phyloP scores from a whole-genome alignment of 805 yeast genomes.

The Candida montana region DNA sequence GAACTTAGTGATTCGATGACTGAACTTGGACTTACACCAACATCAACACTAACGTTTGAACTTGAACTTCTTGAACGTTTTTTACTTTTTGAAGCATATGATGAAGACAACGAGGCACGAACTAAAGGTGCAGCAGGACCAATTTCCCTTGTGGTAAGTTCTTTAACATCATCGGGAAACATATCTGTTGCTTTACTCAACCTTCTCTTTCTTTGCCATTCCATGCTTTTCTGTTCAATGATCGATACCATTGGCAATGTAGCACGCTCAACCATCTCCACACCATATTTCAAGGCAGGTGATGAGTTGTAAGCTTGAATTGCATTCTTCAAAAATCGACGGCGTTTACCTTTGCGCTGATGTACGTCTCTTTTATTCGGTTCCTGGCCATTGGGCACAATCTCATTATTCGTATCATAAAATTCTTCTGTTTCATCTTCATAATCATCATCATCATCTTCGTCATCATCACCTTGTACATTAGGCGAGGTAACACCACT shows the following conservation, averaged over 20 bases:
- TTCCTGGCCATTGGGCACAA: constrained; percentile 1
- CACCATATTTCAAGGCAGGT: constrained; percentile 50
- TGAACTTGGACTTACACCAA: constrained; percentile 5
- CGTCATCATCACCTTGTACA: background rate
- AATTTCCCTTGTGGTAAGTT: constrained; percentile 7
- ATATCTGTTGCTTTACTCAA: constrained; percentile 22
- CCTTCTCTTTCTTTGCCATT: constrained; percentile 36
- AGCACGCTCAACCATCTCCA: constrained; percentile 52
- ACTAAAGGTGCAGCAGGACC: constrained; percentile 7
- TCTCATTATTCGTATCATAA: constrained; percentile 30
- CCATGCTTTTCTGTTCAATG: constrained; percentile 32
- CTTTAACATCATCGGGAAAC: constrained; percentile 24
- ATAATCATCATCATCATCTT: constrained; percentile 3
- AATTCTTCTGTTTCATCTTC: constrained; percentile 30
- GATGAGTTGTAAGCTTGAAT: constrained; percentile 34
- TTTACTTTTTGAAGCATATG: constrained; percentile 1
- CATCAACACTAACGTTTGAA: background rate
- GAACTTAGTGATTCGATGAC: constrained; percentile 10
- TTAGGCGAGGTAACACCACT: constrained; percentile 1
- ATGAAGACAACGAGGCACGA: constrained; percentile 3
- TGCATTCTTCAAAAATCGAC: constrained; percentile 13
- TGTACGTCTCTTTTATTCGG: background rate
- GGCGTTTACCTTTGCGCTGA: constrained; percentile 1
- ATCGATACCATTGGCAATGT: constrained; percentile 49
- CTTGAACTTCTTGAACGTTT: background rate